Conservation (phyloP, 148 eudicot genomes). For the Amaranthus cruentus region DNA sequence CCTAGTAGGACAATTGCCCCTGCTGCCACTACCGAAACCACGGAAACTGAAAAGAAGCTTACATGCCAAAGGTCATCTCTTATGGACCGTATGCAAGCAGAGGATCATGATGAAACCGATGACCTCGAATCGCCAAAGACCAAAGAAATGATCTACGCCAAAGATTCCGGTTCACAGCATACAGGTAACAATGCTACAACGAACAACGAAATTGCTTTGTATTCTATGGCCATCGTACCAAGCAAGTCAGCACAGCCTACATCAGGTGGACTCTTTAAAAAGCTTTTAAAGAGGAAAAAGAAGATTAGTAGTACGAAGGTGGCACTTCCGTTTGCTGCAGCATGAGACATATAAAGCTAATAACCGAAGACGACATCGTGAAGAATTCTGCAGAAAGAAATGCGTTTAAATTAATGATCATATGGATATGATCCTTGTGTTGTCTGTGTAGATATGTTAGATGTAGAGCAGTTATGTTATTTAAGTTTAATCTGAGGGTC, state of each 20-base stretch:
- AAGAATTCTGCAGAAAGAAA: not conserved
- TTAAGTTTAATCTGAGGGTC: not conserved
- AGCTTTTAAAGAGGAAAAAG: conserved; percentile 56
- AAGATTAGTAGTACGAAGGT: conserved; percentile 38
- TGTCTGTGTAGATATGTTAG: conserved; percentile 11
- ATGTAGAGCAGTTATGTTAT: conserved; percentile 2
- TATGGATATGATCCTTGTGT: not conserved
- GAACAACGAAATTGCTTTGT: conserved; percentile 15
- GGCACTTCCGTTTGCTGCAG: conserved; percentile 22
- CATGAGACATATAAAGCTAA: conserved; percentile 8
- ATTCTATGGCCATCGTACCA: conserved; percentile 53
- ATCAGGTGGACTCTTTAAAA: conserved; percentile 45
- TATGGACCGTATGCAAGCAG: conserved; percentile 72
- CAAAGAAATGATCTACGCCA: conserved; percentile 40
- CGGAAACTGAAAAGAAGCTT: conserved; percentile 9
- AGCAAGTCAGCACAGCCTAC: conserved; percentile 33
- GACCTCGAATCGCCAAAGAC: conserved; percentile 37
- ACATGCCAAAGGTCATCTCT: conserved; percentile 44
- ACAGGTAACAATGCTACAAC: not conserved
- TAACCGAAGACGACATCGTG: not conserved
- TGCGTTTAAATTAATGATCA: not conserved
- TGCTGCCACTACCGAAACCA: conserved; percentile 17
- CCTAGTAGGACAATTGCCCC: conserved; percentile 18
- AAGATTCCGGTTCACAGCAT: conserved; percentile 6
- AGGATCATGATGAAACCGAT: conserved; percentile 41